Evolutionary conservation across 768 basidiomycete genomes (phyloP).

Genomic region (Lyophyllum atratum): DNA sequence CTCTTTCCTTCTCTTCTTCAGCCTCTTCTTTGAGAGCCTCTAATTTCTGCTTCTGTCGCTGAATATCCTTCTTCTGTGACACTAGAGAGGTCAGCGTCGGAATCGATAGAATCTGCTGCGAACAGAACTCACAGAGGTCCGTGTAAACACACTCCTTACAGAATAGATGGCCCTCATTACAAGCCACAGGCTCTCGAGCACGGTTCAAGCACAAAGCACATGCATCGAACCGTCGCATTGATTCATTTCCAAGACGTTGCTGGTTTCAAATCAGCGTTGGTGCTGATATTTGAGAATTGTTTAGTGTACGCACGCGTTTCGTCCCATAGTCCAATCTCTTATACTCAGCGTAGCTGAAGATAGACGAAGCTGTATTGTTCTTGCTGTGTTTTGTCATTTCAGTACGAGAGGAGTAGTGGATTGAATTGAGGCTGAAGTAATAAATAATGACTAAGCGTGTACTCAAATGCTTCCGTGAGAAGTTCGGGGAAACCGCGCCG

Average conservation of each 20-base stretch:
- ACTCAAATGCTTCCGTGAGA: no score
- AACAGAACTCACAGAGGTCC: slow-evolving; percentile 66
- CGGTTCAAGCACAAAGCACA: slow-evolving; percentile 87
- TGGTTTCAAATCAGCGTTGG: slow-evolving; percentile 22
- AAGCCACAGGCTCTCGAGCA: slow-evolving; percentile 83
- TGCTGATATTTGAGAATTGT: not conserved
- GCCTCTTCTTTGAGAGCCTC: slow-evolving; percentile 75
- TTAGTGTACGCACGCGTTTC: slow-evolving; percentile 53
- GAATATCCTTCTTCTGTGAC: slow-evolving; percentile 89
- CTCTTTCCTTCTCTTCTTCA: slow-evolving; percentile 75
- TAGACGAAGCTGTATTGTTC: slow-evolving; percentile 87
- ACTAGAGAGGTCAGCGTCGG: slow-evolving; percentile 44
- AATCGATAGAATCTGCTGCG: not conserved
- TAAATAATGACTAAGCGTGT: no score
- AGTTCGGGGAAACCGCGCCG: no score
- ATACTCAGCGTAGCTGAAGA: slow-evolving; percentile 89
- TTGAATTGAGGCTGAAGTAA: no score
- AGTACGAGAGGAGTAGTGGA: no score
- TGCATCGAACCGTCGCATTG: slow-evolving; percentile 89
- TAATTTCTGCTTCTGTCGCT: slow-evolving; percentile 82
- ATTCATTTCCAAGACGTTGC: slow-evolving; percentile 88
- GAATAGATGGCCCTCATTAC: slow-evolving; percentile 86
- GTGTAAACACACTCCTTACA: slow-evolving; percentile 94
- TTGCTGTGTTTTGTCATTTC: slow-evolving; percentile 92
- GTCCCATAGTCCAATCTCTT: slow-evolving; percentile 86